A percentile compares a stretch with the other conserved stretches of the same genome.
Evolutionary conservation across 805 yeast genomes (phyloP).

Genomic region (Torulaspora gathmanii): DNA sequence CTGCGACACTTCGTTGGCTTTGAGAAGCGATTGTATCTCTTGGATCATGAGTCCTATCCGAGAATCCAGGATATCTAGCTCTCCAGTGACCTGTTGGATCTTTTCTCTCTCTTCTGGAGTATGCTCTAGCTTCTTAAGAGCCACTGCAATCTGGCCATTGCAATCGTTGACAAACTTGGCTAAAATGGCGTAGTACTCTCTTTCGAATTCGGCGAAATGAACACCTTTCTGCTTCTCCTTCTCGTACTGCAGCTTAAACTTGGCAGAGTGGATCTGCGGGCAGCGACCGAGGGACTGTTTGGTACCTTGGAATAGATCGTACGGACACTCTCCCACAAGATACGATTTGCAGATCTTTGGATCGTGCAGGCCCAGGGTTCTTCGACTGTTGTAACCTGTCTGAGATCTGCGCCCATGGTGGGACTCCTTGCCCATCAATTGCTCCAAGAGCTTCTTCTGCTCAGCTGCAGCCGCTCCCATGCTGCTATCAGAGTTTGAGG

Average conservation of each 20-base stretch:
- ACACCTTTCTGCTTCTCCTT: slow-evolving; percentile 40
- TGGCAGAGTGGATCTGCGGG: slow-evolving; percentile 68
- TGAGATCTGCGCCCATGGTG: slow-evolving; percentile 21
- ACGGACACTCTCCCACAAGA: slow-evolving; percentile 81
- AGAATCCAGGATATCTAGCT: slow-evolving; percentile 57
- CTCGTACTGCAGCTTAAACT: slow-evolving; percentile 67
- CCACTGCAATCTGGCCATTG: slow-evolving; percentile 57
- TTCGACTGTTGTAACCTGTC: slow-evolving; percentile 37
- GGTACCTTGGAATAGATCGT: slow-evolving; percentile 75
- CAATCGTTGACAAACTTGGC: slow-evolving; percentile 60
- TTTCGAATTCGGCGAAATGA: slow-evolving; percentile 44
- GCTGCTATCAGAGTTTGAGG: not conserved
- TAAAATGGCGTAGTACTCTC: slow-evolving; percentile 43
- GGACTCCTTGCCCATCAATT: slow-evolving; percentile 53
- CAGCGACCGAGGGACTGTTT: slow-evolving; percentile 81
- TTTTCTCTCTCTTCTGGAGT: slow-evolving; percentile 69
- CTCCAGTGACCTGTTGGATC: slow-evolving; percentile 50
- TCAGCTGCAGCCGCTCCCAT: slow-evolving; percentile 55
- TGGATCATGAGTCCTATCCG: slow-evolving; percentile 61
- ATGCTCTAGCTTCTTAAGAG: slow-evolving; percentile 55
- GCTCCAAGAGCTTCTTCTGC: slow-evolving; percentile 70
- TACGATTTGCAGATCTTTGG: slow-evolving; percentile 72
- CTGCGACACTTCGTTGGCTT: slow-evolving; percentile 47
- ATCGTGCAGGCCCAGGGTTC: slow-evolving; percentile 41
- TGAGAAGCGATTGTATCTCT: slow-evolving; percentile 54